Conservation (phyloP, 2,329 filamentous ascomycete species). For the Paraphaeosphaeria sporulosa region DNA sequence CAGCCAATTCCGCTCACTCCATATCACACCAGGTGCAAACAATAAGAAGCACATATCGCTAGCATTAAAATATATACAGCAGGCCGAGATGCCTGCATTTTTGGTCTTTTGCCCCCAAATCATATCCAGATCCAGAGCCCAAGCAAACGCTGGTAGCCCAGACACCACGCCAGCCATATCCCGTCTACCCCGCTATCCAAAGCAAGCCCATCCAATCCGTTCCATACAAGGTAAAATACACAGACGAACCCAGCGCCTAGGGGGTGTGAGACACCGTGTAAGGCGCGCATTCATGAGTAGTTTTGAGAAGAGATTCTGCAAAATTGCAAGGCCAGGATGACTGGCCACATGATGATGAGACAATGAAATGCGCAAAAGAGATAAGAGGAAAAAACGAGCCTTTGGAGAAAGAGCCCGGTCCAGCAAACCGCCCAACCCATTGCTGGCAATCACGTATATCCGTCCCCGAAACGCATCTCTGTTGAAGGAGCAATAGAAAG, state of each 20-base stretch:
- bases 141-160: not conserved
- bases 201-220: slow-evolving; percentile 11
- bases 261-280: slow-evolving; percentile 7
- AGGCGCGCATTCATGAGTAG: slow-evolving; percentile 11
- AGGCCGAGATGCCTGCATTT: slow-evolving; percentile 3
- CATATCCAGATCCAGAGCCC: not conserved
- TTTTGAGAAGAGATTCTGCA: slow-evolving; percentile 13
- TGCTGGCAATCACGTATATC: slow-evolving; percentile 27
- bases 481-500: slow-evolving; percentile 3
- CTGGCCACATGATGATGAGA: slow-evolving; percentile 2
- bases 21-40: not conserved
- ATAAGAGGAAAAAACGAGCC: slow-evolving; percentile 8
- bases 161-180: not conserved
- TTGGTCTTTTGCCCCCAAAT: not conserved
- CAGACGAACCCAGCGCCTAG: slow-evolving; percentile 34
- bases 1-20: not conserved
- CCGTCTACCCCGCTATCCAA: slow-evolving; percentile 16
- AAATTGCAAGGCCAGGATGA: not conserved
- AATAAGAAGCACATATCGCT: slow-evolving; percentile 2
- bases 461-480: slow-evolving; percentile 7
- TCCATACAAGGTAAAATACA: slow-evolving; percentile 30
- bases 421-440: slow-evolving; percentile 18
- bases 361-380: not conserved
- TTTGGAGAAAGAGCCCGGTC: not conserved
- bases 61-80: slow-evolving; percentile 16